A percentile compares a stretch with the other conserved stretches of the same genome.
Evolutionary conservation across 305 asterid genomes (phyloP).

Genomic region (Fraxinus xanthoxyloides): DNA sequence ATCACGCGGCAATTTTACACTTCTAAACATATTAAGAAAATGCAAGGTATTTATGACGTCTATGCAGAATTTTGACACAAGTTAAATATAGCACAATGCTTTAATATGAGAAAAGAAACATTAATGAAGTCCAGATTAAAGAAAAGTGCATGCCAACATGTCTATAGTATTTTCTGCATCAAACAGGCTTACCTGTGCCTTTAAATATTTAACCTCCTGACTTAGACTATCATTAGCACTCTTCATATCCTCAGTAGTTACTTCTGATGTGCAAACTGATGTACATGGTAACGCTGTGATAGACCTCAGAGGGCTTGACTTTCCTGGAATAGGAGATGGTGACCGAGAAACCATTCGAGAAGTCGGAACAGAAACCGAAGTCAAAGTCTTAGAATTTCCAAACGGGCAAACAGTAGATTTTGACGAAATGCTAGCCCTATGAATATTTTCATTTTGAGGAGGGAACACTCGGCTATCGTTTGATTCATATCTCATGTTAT

Average conservation of each 20-base stretch:
- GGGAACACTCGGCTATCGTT: slow-evolving; percentile 44
- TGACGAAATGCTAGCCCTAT: slow-evolving; percentile 48
- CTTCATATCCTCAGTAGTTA: slow-evolving; percentile 37
- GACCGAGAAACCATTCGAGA: slow-evolving; percentile 51
- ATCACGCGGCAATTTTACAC: not conserved
- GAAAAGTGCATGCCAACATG: not conserved
- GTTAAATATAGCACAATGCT: not conserved
- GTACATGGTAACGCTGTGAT: slow-evolving; percentile 32
- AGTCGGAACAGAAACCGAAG: slow-evolving; percentile 46
- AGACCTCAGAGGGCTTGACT: slow-evolving; percentile 41
- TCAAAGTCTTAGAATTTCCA: slow-evolving; percentile 37
- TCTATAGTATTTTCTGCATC: not conserved
- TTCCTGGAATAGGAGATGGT: slow-evolving; percentile 58
- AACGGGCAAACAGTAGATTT: slow-evolving; percentile 50
- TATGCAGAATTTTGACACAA: not conserved
- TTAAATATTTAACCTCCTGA: slow-evolving; percentile 63
- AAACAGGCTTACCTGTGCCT: slow-evolving; percentile 62
- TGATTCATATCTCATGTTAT: slow-evolving; percentile 30
- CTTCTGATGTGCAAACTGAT: slow-evolving; percentile 38
- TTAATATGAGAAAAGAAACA: not conserved
- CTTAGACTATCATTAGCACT: slow-evolving; percentile 36
- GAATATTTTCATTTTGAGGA: slow-evolving; percentile 40
- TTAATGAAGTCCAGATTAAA: not conserved
- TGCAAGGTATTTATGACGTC: not conserved
- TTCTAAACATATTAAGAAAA: not conserved